phyloP scores from a whole-genome alignment of 257 asterid genomes.

The Echium plantagineum region DNA sequence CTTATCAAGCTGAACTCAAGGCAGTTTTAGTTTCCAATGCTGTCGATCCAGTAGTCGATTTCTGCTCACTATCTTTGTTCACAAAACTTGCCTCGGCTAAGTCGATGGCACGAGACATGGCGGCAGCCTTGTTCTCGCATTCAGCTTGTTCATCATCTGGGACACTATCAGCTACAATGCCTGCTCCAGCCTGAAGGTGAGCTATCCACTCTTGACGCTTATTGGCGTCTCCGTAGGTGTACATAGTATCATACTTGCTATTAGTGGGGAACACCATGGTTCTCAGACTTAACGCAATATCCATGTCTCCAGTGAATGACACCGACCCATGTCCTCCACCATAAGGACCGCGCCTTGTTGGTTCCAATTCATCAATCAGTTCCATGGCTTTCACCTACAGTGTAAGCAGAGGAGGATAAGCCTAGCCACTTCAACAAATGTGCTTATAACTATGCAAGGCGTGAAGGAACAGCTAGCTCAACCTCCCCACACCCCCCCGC shows the following conservation, averaged over 20 bases:
- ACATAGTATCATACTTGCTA: slow-evolving; percentile 48
- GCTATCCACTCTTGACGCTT: slow-evolving; percentile 73
- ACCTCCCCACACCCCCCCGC: no score
- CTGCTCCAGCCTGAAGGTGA: slow-evolving; percentile 85
- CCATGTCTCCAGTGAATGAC: slow-evolving; percentile 76
- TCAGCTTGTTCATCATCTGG: slow-evolving; percentile 73
- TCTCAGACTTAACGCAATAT: slow-evolving; percentile 66
- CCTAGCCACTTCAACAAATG: no score
- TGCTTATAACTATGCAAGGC: no score
- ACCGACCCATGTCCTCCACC: slow-evolving; percentile 89
- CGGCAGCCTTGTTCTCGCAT: slow-evolving; percentile 72
- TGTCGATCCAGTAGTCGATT: background rate
- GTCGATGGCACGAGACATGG: slow-evolving; percentile 64
- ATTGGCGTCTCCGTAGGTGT: slow-evolving; percentile 35
- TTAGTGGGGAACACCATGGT: slow-evolving; percentile 62
- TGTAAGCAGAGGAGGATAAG: background rate
- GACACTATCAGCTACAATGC: slow-evolving; percentile 73
- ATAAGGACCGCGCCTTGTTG: slow-evolving; percentile 67
- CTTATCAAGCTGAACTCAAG: background rate
- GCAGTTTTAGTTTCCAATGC: slow-evolving; percentile 1
- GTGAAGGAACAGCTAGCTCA: no score
- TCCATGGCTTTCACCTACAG: slow-evolving; percentile 84
- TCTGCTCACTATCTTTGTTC: slow-evolving; percentile 9
- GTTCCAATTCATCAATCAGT: slow-evolving; percentile 64
- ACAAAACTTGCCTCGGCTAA: slow-evolving; percentile 73